phyloP scores from a whole-genome alignment of 2,329 filamentous ascomycete species.

The Fusarium avenaceum region DNA sequence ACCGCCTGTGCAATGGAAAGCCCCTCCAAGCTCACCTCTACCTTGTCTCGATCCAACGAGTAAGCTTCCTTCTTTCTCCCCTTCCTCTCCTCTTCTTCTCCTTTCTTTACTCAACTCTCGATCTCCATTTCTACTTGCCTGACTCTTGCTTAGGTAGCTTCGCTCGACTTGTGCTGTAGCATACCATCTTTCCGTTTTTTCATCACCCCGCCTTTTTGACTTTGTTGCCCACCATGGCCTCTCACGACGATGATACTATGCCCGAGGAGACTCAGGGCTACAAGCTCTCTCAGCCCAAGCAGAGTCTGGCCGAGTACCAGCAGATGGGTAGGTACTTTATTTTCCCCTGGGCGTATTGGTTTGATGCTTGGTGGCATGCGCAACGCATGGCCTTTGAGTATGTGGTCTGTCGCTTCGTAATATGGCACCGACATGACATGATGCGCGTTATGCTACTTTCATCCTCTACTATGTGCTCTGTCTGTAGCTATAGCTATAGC shows the following conservation, averaged over 20 bases:
- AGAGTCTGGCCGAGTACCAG: slow-evolving; percentile 94
- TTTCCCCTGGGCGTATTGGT: neutral
- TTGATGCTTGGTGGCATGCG: slow-evolving; percentile 34
- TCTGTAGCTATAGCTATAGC: neutral
- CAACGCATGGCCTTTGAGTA: slow-evolving; percentile 15
- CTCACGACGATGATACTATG: slow-evolving; percentile 82
- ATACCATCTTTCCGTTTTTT: slow-evolving; percentile 27
- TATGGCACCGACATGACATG: slow-evolving; percentile 28
- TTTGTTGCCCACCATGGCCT: slow-evolving; percentile 68
- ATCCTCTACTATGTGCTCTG: neutral
- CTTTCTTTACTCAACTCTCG: slow-evolving; percentile 29
- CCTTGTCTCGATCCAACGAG: slow-evolving; percentile 39
- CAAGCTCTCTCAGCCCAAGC: slow-evolving; percentile 97
- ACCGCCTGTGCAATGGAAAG: slow-evolving; percentile 47
- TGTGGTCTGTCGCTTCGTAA: slow-evolving; percentile 25
- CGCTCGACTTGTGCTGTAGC: slow-evolving; percentile 16
- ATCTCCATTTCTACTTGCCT: slow-evolving; percentile 6
- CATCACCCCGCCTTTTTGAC: slow-evolving; percentile 35
- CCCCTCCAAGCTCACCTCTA: slow-evolving; percentile 43
- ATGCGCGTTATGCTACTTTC: slow-evolving; percentile 11
- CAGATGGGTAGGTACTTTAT: slow-evolving; percentile 79
- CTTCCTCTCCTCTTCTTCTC: slow-evolving; percentile 31
- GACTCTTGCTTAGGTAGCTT: slow-evolving; percentile 26
- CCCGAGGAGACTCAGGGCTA: slow-evolving; percentile 94
- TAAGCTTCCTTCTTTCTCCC: slow-evolving; percentile 38